Evolutionary conservation across 257 asterid genomes (phyloP), one percentile per base, ranked within the genome.

Genomic region (Cruciata laevipes): DNA sequence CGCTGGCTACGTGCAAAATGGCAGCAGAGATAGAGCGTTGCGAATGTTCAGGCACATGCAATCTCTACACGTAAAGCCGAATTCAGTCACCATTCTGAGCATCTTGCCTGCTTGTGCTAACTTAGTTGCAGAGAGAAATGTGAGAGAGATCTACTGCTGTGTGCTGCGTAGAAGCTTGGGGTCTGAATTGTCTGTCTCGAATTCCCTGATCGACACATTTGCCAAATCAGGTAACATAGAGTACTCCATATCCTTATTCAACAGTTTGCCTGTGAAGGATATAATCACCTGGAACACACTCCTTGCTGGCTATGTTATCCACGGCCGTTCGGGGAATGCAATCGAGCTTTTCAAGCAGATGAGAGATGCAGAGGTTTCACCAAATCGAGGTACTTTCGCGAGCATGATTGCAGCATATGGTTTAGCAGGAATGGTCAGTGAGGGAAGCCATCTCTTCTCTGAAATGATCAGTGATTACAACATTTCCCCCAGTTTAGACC

Each of bases 211-310:
- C 35, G 96, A 83, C 81, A 74, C 85, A 0, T 90, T 83, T 25
- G 85, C 95, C 21, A 88, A 85, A 72, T 78, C 95, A 0, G 97
- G 93, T 73, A 80, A 76, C 62, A 65, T 90, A 62, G 38, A 58
- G 37, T 86, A 82, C 74, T 79, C 96, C 0, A 76, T 75, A 73
- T 71, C 84, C 67, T 73, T 90, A 72, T 88, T 86, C 64, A 63
- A 76, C 52, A 78, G 78, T 69, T 79, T 82, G 88, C 77, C 74
- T 20, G 79, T 85, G 53, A 73, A 81, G 66, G 95, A 90, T 74
- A 69, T 83, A 67, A 83, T 90, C 74, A 83, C 96, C 27, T 90
- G 97, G 97, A 90, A 88, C 82, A 67, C 97, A 59, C 70, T 88
- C 80, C 79, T 82, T 55, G 71, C 84, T 37, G 87, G 83, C 74